A percentile compares a stretch with the other conserved stretches of the same genome.
Evolutionary conservation across 805 yeast genomes (phyloP).

Genomic region (Nakazawaea ernobii): DNA sequence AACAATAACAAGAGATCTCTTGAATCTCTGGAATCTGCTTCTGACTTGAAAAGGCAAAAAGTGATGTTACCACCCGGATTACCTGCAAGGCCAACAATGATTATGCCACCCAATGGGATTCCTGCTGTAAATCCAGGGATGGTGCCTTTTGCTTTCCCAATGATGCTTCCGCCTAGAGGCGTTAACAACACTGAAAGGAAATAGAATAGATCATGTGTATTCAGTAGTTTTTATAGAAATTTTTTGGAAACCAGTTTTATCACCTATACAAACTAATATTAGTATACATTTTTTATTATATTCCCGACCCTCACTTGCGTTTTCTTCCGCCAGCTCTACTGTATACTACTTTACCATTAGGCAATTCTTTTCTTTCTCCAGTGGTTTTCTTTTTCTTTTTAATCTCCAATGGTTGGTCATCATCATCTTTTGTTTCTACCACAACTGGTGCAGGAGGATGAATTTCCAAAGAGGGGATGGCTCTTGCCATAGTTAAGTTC

Average conservation of each 20-base stretch:
- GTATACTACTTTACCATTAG: conserved; percentile 55
- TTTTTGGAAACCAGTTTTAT: no score
- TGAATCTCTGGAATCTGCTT: background rate
- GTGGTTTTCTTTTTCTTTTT: conserved; percentile 27
- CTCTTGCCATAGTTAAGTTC: conserved; percentile 38
- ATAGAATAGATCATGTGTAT: no score
- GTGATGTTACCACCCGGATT: conserved; percentile 1
- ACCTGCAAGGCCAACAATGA: conserved; percentile 6
- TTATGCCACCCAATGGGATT: background rate
- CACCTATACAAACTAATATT: background rate
- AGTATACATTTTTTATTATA: background rate
- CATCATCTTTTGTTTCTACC: conserved; percentile 11
- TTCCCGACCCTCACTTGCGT: background rate
- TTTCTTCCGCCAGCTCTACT: conserved; percentile 11
- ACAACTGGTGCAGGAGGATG: conserved; percentile 6
- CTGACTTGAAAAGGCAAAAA: conserved; percentile 5
- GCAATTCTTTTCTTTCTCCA: conserved; percentile 44
- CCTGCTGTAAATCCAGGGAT: background rate
- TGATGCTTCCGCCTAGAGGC: conserved; percentile 5
- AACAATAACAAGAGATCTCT: conserved; percentile 6
- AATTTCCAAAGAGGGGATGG: conserved; percentile 14
- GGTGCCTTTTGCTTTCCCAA: conserved; percentile 9
- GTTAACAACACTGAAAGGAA: background rate
- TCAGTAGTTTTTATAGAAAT: no score
- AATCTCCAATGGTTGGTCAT: conserved; percentile 12